Conservation (phyloP, 495 filamentous ascomycete species). For the Paragyromitra xinjiangensis region DNA sequence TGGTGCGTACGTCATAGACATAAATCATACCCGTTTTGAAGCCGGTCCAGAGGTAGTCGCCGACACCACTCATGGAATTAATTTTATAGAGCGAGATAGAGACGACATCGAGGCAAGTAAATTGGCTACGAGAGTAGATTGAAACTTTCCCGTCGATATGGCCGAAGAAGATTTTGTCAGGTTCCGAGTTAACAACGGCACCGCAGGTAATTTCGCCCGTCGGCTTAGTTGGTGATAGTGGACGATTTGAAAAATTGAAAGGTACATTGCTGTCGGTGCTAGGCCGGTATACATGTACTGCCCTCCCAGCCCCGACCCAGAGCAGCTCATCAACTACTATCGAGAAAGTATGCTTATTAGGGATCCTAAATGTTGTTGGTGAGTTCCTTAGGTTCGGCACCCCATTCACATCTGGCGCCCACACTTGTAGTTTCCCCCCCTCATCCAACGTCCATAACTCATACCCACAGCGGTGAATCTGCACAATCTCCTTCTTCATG, state of each 20-base stretch:
- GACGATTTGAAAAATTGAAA: slow-evolving; percentile 75
- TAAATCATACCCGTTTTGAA: slow-evolving; percentile 96
- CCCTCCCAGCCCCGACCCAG: slow-evolving; percentile 89
- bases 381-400: slow-evolving; percentile 74
- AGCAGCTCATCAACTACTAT: slow-evolving; percentile 79
- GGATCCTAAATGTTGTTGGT: slow-evolving; percentile 72
- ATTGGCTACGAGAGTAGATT: slow-evolving; percentile 80
- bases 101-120: slow-evolving; percentile 76
- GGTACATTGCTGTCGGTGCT: slow-evolving; percentile 69
- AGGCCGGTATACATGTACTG: slow-evolving; percentile 84
- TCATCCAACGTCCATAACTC: slow-evolving; percentile 97
- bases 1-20: slow-evolving; percentile 83
- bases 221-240: slow-evolving; percentile 67
- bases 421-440: slow-evolving; percentile 84
- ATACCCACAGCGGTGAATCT: slow-evolving; percentile 83
- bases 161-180: slow-evolving; percentile 86
- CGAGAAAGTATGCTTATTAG: slow-evolving; percentile 85
- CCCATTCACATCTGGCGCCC: slow-evolving; percentile 80
- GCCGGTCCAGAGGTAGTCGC: slow-evolving; percentile 87
- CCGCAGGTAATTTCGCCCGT: slow-evolving; percentile 91
- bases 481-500: slow-evolving; percentile 80
- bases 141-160: slow-evolving; percentile 94
- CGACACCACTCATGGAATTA: slow-evolving; percentile 83
- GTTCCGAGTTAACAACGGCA: slow-evolving; percentile 74
- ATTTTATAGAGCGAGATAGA: slow-evolving; percentile 95